Percentiles rank a stretch among this genome's conserved stretches.
phyloP scores from a whole-genome alignment of 2,329 filamentous ascomycete species.

The Ceratocystis destructans region DNA sequence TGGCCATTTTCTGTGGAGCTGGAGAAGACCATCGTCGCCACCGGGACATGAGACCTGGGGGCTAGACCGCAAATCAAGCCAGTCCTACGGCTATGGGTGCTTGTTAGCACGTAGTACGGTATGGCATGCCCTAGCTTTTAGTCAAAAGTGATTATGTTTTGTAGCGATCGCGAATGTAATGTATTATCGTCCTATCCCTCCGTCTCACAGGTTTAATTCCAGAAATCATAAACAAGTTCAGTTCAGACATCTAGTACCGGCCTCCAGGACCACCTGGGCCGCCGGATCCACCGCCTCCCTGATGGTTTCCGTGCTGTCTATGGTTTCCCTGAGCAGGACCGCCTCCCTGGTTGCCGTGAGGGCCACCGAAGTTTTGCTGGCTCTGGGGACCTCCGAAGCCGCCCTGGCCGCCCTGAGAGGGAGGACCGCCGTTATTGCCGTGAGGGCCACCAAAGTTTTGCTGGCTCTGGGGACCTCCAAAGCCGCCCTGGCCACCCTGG shows the following conservation, averaged over 20 bases:
- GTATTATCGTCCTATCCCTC: too few species aligned
- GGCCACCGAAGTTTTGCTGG: not conserved
- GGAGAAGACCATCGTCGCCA: not conserved
- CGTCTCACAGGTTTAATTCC: too few species aligned
- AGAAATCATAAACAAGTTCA: not conserved
- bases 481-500: conserved; percentile 8
- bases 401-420: not conserved
- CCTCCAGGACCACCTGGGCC: conserved; percentile 8
- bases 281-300: conserved; percentile 2
- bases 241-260: not conserved
- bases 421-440: not conserved
- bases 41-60: not conserved
- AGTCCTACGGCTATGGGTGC: not conserved
- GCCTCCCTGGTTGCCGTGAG: not conserved
- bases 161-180: too few species aligned
- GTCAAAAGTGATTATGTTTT: not conserved
- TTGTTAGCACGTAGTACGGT: not conserved
- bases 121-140: not conserved
- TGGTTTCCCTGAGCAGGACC: not conserved
- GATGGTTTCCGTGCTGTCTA: not conserved
- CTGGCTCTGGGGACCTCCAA: not conserved
- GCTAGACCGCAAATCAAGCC: not conserved
- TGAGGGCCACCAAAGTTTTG: not conserved
- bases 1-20: not conserved
- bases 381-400: not conserved